These are phyloP conservation scores for Magnolia sinica DNA, from an alignment of 164 flowering plant genomes.

Conservation along the genomic window DNA sequence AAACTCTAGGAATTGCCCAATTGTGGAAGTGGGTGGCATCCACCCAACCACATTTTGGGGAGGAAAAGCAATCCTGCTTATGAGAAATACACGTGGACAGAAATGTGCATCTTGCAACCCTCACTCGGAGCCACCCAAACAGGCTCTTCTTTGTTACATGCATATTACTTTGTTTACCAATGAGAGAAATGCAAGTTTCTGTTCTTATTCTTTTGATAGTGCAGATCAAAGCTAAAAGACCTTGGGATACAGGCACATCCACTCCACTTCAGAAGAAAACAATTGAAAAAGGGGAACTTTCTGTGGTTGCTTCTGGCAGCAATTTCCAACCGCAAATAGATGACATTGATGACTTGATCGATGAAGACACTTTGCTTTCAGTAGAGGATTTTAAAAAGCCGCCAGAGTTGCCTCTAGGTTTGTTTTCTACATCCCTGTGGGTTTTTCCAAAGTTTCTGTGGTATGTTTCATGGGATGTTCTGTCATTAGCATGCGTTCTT, in stretches of 20 bases:
- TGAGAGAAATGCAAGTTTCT: not conserved
- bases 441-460: not conserved
- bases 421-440: constrained; percentile 1
- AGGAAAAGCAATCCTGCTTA: too few relatives aligned
- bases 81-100: too few relatives aligned
- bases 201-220: constrained; percentile 10
- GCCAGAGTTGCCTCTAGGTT: constrained; percentile 20
- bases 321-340: constrained; percentile 13
- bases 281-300: constrained; percentile 10
- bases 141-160: not conserved
- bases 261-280: constrained; percentile 9
- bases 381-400: too few relatives aligned
- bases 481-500: too few relatives aligned
- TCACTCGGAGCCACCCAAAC: too few relatives aligned
- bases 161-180: not conserved
- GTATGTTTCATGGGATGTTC: not conserved
- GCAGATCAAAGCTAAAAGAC: constrained; percentile 26
- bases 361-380: constrained; percentile 17
- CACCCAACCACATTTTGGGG: too few relatives aligned
- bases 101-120: too few relatives aligned
- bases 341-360: constrained; percentile 19
- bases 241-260: constrained; percentile 10
- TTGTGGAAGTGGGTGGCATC: too few relatives aligned
- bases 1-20: too few relatives aligned
- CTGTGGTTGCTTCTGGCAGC: constrained; percentile 11